Evolutionary conservation across 345 rosid species (phyloP), one percentile per base, ranked within the genome.

Genomic region (Acer yangbiense): DNA sequence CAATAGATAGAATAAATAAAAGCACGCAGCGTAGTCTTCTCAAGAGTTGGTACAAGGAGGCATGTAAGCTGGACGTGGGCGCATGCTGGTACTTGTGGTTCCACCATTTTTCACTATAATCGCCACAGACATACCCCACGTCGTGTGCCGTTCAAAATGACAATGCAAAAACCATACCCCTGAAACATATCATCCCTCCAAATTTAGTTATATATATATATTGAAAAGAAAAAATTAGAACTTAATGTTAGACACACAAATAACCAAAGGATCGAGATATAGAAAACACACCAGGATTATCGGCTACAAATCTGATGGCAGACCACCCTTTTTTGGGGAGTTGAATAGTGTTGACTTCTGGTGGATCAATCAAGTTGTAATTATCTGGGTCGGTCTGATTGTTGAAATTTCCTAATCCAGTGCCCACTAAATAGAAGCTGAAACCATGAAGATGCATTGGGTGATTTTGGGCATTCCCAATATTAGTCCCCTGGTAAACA

Each of bases 151-250:
- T 6, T 86, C 89, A 12, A 84, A 72, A 69, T 86, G 89, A 69
- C 89, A 86, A 57, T 82, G 89, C 79, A 84, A 17, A 48, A 76
- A 80, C 89, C 89, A 86, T 3, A 84, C 87, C 23, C 85, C 85
- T 79, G 71, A 9, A 46, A 44, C 58, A 54, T 17, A 54, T 14
- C n/a, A 16, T 54, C 11, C n/a, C 4, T 7, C 9, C 46, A 43
- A 43, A 43, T 7, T 43, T 43, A 43, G 9, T 43, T 43, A 1
- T 1, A 43, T 41, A 41, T 41, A 41, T 41, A 25, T 25, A 25
- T 29, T 29, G 35, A 32, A 32, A 32, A 2, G 3, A 2, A 29
- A 2, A 32, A 32, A 3, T 3, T 32, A 32, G 39, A 32, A 32
- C 39, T 32, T 32, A 32, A 32, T 32, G 39, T 32, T 32, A 43